Evolutionary conservation across 176 grass and related monocot species (phyloP).

Genomic region (Cenchrus fungigraminus): DNA sequence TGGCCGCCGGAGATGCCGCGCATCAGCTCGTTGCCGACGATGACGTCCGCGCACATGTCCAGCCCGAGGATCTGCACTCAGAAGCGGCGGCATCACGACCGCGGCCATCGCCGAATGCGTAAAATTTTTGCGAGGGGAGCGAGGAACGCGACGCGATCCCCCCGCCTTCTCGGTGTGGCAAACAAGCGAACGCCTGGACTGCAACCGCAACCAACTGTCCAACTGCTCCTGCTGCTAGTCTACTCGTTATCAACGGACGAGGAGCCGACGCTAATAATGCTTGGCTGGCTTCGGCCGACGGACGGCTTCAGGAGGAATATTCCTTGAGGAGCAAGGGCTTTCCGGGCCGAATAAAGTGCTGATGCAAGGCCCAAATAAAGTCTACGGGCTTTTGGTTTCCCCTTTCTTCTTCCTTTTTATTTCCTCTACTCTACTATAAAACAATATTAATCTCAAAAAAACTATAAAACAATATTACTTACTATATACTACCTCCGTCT

Average conservation of each 20-base stretch:
- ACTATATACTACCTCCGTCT: no score
- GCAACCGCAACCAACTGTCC: background rate
- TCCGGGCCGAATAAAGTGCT: background rate
- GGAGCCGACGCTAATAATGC: background rate
- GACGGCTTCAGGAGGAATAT: no score
- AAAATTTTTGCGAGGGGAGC: background rate
- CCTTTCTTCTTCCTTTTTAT: background rate
- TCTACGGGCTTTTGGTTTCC: background rate
- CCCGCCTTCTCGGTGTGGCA: constrained; percentile 10
- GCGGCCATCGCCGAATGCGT: background rate
- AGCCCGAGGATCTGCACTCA: constrained; percentile 76
- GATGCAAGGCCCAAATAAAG: background rate
- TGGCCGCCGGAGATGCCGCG: constrained; percentile 94
- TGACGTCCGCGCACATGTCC: constrained; percentile 88
- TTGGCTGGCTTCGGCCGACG: background rate
- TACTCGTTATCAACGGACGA: background rate
- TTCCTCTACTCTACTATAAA: no score
- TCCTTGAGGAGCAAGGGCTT: background rate
- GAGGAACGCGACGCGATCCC: background rate
- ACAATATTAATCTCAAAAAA: no score
- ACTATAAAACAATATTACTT: no score
- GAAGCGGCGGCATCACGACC: constrained; percentile 14
- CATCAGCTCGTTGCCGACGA: constrained; percentile 88
- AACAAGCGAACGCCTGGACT: constrained; percentile 32
- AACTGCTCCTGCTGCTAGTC: background rate